Conservation (phyloP, 2,329 filamentous ascomycete genomes). For the Cytospora piceicola region DNA sequence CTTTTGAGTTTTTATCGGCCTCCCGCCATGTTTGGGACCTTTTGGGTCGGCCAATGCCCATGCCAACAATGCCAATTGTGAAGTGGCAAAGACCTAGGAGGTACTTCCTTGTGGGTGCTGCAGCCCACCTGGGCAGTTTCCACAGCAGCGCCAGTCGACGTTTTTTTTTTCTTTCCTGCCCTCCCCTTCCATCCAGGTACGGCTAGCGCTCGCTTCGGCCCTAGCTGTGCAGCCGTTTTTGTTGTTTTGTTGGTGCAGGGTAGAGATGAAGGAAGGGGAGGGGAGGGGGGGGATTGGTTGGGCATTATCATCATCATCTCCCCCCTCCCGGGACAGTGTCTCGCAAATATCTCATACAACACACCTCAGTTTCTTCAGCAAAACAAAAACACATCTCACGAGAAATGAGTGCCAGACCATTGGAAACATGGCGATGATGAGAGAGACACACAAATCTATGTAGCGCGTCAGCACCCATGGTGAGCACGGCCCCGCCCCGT, state of each 20-base stretch:
- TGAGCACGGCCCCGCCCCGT: background rate
- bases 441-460: background rate
- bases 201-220: conserved; percentile 16
- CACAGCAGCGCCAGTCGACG: conserved; percentile 2
- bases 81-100: conserved; percentile 6
- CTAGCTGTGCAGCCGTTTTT: conserved; percentile 7
- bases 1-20: background rate
- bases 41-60: conserved; percentile 12
- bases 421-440: background rate
- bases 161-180: too few relatives aligned
- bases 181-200: conserved; percentile 4
- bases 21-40: conserved; percentile 20
- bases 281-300: background rate
- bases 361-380: background rate
- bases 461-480: background rate
- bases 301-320: background rate
- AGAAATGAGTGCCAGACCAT: conserved; percentile 16
- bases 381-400: conserved; percentile 1
- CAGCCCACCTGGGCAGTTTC: background rate
- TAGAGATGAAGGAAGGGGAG: background rate
- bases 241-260: background rate
- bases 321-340: background rate
- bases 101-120: conserved; percentile 2
- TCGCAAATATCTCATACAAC: background rate
- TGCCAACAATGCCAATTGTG: background rate